These are phyloP conservation scores for Cystofilobasidium macerans DNA, from an alignment of 768 basidiomycete genomes.

Conservation along the genomic window DNA sequence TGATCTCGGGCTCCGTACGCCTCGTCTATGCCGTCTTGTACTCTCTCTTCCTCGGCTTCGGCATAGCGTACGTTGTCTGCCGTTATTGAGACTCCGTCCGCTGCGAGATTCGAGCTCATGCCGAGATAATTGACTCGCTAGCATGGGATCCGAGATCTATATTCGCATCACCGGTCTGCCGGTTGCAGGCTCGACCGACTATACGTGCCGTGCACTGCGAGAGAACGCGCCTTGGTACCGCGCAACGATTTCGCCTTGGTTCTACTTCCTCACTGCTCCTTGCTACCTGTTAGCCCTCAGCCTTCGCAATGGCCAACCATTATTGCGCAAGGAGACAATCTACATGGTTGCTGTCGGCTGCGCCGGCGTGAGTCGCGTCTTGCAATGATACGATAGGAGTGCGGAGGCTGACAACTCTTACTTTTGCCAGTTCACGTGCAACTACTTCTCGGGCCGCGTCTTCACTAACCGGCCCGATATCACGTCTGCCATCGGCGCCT, in stretches of 20 bases:
- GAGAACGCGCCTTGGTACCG: constrained; percentile 60
- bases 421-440: constrained; percentile 42
- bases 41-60: constrained; percentile 57
- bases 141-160: constrained; percentile 61
- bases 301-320: constrained; percentile 40
- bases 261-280: constrained; percentile 42
- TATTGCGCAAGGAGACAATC: constrained; percentile 37
- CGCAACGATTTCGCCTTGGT: constrained; percentile 55
- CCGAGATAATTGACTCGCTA: constrained; percentile 6
- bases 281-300: constrained; percentile 38
- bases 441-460: constrained; percentile 51
- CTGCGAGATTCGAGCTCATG: neutral
- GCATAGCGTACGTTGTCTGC: constrained; percentile 45
- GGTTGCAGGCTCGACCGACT: constrained; percentile 49
- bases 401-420: neutral
- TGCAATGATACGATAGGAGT: neutral
- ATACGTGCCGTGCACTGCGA: constrained; percentile 52
- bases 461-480: constrained; percentile 65
- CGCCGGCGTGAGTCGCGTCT: constrained; percentile 50
- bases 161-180: constrained; percentile 45
- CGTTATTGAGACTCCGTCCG: neutral
- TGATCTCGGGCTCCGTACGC: constrained; percentile 72
- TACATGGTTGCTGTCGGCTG: constrained; percentile 50
- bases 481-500: constrained; percentile 58
- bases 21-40: constrained; percentile 67